These are phyloP conservation scores for Mycena vulgaris DNA, from an alignment of 768 basidiomycete genomes.

Conservation along the genomic window DNA sequence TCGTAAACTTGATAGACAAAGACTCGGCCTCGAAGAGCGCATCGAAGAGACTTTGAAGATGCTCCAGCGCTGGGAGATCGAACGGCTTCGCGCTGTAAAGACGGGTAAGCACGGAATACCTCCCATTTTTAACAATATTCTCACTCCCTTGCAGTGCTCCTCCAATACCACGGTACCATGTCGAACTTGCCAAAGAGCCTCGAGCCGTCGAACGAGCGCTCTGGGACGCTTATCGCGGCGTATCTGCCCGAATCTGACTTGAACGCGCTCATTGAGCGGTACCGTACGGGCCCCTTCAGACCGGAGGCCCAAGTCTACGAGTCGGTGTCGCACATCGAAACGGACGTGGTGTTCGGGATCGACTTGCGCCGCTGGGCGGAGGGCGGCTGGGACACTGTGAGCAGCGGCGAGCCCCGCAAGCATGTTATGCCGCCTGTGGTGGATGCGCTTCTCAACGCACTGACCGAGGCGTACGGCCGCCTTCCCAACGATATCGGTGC, in stretches of 20 bases:
- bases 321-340: constrained; percentile 84
- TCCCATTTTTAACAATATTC: background rate
- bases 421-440: constrained; percentile 85
- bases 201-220: constrained; percentile 76
- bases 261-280: constrained; percentile 90
- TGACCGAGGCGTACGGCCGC: constrained; percentile 74
- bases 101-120: constrained; percentile 65
- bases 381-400: constrained; percentile 76
- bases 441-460: constrained; percentile 71
- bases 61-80: constrained; percentile 89
- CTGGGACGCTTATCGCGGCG: constrained; percentile 82
- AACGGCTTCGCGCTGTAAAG: constrained; percentile 87
- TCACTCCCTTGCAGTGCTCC: constrained; percentile 66
- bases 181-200: constrained; percentile 79
- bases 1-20: constrained; percentile 86
- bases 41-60: constrained; percentile 87
- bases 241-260: constrained; percentile 93
- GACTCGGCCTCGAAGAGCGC: constrained; percentile 88
- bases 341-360: constrained; percentile 92
- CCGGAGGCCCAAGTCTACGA: constrained; percentile 91
- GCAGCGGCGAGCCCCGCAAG: constrained; percentile 68
- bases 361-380: constrained; percentile 95
- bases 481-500: constrained; percentile 76
- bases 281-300: constrained; percentile 94
- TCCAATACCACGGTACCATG: constrained; percentile 90